Conservation (phyloP, 2,329 filamentous ascomycete species). For the Colletotrichum nymphaeae region DNA sequence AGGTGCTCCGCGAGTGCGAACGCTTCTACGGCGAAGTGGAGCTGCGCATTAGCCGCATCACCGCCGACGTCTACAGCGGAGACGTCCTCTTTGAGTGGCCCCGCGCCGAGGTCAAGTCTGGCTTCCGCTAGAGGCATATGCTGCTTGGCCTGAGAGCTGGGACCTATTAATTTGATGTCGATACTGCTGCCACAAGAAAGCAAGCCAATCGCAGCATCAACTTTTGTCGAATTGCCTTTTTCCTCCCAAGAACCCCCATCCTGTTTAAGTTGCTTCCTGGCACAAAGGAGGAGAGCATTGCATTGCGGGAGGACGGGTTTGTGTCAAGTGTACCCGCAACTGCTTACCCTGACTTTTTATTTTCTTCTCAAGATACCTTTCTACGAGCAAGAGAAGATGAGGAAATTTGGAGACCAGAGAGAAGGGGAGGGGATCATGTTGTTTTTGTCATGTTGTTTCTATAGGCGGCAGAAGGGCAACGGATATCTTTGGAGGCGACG, state of each 20-base stretch:
- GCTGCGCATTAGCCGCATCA: constrained; percentile 68
- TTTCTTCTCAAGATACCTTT: background rate
- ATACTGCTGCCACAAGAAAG: background rate
- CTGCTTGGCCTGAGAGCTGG: background rate
- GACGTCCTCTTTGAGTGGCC: constrained; percentile 76
- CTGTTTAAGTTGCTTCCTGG: background rate
- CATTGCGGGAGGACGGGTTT: background rate
- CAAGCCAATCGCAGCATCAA: background rate
- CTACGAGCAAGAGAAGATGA: background rate
- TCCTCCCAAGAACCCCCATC: background rate
- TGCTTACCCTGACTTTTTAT: background rate
- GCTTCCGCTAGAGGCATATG: constrained; percentile 52
- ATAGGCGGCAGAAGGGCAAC: constrained; percentile 4
- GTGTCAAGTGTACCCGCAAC: too few species aligned
- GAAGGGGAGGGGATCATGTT: background rate
- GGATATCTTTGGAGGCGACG: background rate
- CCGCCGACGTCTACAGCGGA: constrained; percentile 72
- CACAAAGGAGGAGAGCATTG: background rate
- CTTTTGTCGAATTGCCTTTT: background rate
- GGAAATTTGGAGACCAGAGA: background rate
- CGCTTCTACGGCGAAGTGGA: constrained; percentile 72
- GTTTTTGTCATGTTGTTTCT: constrained; percentile 5
- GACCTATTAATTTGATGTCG: background rate
- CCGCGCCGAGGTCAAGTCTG: constrained; percentile 69
- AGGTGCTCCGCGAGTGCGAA: constrained; percentile 71